Percentiles rank a stretch among this genome's conserved stretches.
Conservation (phyloP, 768 basidiomycete genomes). For the Lentinus tigrinus region DNA sequence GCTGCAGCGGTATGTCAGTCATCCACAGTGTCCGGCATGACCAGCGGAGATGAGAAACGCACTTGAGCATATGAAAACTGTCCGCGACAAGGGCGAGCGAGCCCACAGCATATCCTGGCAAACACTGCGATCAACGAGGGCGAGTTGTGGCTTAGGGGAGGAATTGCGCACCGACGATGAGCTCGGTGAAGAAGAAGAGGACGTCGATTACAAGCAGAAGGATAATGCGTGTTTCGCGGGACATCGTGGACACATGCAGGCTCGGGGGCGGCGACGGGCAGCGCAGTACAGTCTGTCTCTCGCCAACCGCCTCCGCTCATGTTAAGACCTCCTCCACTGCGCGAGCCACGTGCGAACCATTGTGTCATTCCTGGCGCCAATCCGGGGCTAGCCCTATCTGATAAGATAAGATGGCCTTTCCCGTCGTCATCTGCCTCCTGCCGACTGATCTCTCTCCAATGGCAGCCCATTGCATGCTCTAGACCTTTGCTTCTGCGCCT, state of each 20-base stretch:
- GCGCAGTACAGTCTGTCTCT: background rate
- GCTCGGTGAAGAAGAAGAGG: constrained; percentile 83
- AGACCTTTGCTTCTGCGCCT: background rate
- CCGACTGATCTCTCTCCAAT: background rate
- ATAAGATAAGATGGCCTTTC: constrained; percentile 13
- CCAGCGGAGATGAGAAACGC: constrained; percentile 26
- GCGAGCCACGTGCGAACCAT: background rate
- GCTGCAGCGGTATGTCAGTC: constrained; percentile 43
- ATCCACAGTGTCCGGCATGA: background rate
- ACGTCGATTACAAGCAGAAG: constrained; percentile 83
- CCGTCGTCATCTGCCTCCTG: background rate
- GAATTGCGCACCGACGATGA: constrained; percentile 62
- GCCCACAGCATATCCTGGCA: constrained; percentile 87
- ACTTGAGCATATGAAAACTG: constrained; percentile 99
- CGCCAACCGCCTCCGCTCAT: background rate
- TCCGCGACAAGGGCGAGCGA: constrained; percentile 95
- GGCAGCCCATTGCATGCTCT: background rate
- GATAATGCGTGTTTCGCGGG: constrained; percentile 72
- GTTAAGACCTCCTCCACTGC: background rate
- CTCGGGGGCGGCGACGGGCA: constrained; percentile 1
- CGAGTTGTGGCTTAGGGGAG: background rate
- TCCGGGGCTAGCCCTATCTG: constrained; percentile 1
- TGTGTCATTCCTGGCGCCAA: constrained; percentile 9
- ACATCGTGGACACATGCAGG: constrained; percentile 36
- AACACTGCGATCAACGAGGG: background rate